These are phyloP conservation scores for Prototheca wickerhamii DNA, from an alignment of 163 green algal species.

Conservation along the genomic window DNA sequence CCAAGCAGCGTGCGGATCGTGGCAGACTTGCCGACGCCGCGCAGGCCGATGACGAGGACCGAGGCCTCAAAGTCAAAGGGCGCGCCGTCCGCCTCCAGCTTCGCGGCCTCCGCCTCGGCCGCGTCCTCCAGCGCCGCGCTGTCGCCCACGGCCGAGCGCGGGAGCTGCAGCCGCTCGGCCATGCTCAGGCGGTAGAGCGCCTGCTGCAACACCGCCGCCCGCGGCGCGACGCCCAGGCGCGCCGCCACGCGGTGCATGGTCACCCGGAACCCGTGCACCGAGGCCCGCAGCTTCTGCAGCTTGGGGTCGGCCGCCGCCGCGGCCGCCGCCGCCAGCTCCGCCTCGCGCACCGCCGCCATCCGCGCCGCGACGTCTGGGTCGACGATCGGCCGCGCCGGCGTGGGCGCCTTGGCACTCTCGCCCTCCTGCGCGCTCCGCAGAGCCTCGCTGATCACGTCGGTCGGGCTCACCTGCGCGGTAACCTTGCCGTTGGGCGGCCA, in stretches of 20 bases:
- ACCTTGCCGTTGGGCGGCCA: not conserved
- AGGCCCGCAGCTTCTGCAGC: not conserved
- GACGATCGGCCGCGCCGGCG: not conserved
- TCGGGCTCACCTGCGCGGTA: no score
- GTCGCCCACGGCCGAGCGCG: not conserved
- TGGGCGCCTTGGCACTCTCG: not conserved
- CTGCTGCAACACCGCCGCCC: conserved; percentile 16
- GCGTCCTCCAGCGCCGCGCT: conserved; percentile 16
- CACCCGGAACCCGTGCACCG: conserved; percentile 26
- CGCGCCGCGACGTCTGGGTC: not conserved
- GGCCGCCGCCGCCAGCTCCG: not conserved
- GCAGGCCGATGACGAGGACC: conserved; percentile 48
- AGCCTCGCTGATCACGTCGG: no score
- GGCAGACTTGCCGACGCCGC: conserved; percentile 62
- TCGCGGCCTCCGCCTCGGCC: conserved; percentile 17
- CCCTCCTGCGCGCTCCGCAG: not conserved
- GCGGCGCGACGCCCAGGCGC: conserved; percentile 10
- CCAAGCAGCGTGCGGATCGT: conserved; percentile 57
- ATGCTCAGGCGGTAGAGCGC: conserved; percentile 36
- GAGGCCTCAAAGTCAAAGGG: conserved; percentile 25
- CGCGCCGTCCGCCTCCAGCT: conserved; percentile 13
- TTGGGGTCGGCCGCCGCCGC: not conserved
- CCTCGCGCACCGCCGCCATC: not conserved
- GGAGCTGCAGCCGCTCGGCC: conserved; percentile 39
- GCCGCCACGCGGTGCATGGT: conserved; percentile 24